Evolutionary conservation across 2,329 filamentous ascomycete species (phyloP), one percentile per base, ranked within the genome.

Genomic region (Hymenoscyphus linearis): DNA sequence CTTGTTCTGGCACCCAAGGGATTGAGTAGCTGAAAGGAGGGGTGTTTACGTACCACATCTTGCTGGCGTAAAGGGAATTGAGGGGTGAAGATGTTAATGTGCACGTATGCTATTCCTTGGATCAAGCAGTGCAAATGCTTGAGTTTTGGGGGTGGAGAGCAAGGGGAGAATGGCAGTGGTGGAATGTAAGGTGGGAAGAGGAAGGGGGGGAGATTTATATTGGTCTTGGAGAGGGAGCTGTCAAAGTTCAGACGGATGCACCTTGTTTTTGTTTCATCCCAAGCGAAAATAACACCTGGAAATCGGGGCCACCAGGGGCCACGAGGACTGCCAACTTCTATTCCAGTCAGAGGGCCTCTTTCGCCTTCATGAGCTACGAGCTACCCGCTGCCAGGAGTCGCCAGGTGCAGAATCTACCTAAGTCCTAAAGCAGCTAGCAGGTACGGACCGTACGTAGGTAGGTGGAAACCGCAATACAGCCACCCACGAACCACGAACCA

Each of bases 21-120:
- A 9, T 14, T 7, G 5, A 22, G 57, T 10, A 55, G 58, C 58
- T 58, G 57, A 62, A 47, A 52, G 44, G 59, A 57, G 59, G 61
- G 54, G 55, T 62, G 57, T 62, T 54, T 55, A 60, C 61, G 58
- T 59, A 62, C 61, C 61, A 62, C 61, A 62, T 62, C 34, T 47
- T 62, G 60, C 55, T 25, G 52, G 53, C 56, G 27, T 54, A 52
- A 50, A 57, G 56, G 56, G 60, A 40, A 56, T 58, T n/a, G 31
- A 54, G 47, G 47, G 52, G 35, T 31, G 37, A 40, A 55, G 55
- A 53, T 37, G 50, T 10, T 12, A 22, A 18, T 7, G 27, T 31
- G 40, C 22, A 34, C 31, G 40, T 31, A 59, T 37, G 47, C n/a
- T 25, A 27, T 31, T 50, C 36, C 37, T 22, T 44, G 14, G 47